phyloP scores from a whole-genome alignment of 2,329 filamentous ascomycete genomes.

The Aureobasidium musti region DNA sequence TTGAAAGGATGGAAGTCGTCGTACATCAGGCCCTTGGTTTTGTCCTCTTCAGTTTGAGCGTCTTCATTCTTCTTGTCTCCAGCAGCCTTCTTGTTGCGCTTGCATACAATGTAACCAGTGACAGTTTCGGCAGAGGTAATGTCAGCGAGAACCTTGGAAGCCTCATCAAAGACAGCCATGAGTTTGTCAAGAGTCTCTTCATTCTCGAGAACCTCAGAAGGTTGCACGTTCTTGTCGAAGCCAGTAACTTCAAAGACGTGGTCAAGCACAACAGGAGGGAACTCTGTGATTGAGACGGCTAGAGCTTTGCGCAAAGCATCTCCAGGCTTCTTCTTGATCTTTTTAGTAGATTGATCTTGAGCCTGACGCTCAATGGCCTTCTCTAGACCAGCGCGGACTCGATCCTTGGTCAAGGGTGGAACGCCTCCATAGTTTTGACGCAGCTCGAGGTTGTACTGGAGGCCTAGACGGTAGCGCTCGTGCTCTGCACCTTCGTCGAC shows the following conservation, averaged over 20 bases:
- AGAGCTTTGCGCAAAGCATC: slow-evolving; percentile 78
- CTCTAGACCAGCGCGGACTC: slow-evolving; percentile 69
- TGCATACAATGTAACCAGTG: slow-evolving; percentile 84
- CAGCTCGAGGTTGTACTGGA: slow-evolving; percentile 76
- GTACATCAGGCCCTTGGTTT: slow-evolving; percentile 63
- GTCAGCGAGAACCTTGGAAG: slow-evolving; percentile 66
- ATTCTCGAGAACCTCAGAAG: slow-evolving; percentile 69
- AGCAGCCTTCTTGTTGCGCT: slow-evolving; percentile 34
- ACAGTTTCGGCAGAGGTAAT: slow-evolving; percentile 67
- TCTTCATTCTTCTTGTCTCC: slow-evolving; percentile 41
- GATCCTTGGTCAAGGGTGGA: slow-evolving; percentile 71
- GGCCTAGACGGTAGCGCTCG: slow-evolving; percentile 74
- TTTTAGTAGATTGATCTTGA: slow-evolving; percentile 50
- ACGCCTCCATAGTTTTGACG: slow-evolving; percentile 81
- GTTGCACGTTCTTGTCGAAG: slow-evolving; percentile 69
- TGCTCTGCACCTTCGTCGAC: slow-evolving; percentile 81
- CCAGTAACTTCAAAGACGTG: slow-evolving; percentile 71
- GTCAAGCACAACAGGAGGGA: slow-evolving; percentile 84
- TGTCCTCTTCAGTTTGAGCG: slow-evolving; percentile 46
- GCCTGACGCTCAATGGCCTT: slow-evolving; percentile 63
- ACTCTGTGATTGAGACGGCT: slow-evolving; percentile 81
- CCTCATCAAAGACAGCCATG: slow-evolving; percentile 67
- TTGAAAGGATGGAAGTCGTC: slow-evolving; percentile 95
- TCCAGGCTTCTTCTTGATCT: slow-evolving; percentile 71
- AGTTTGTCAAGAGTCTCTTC: slow-evolving; percentile 66